Base-by-base conservation (phyloP, 208 protist species). In the Trypanosoma platydactyli region DNA sequence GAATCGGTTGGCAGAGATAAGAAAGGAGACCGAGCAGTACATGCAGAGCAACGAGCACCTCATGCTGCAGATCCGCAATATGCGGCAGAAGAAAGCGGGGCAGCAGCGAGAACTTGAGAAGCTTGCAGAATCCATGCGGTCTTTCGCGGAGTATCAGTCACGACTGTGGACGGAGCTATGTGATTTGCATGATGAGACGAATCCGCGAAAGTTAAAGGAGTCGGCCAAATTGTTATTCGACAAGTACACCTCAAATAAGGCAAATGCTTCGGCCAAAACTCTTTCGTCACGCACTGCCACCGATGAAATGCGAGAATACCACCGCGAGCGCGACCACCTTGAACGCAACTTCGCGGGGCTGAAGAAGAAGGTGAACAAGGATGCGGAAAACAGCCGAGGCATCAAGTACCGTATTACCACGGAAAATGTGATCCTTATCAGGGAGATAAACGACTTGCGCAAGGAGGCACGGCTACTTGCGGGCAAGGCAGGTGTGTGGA, bases 401-500 rank as follows among this genome's bases (percentile, higher is more conserved):
- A 96, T 98, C 64, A 91, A 81, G 58, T 88, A 79, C 49, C 88
- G 95, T 58, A 98, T 98, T 70, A 97, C 95, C 33, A 73, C 89
- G 9, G 97, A 99, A 80, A 99, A 98, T 74, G 93, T 98, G 1
- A 79, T 93, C 48, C 85, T 99, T 5, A 94, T 98, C 55, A 77
- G 76, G 53, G 97, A 99, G 79, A 98, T 99, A 71, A 99, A 99
- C 77, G 91, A 98, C 54, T 79, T 99, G 56, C 88, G 97, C 44
- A 92, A 97, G 58, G 97, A 99, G 78, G 91, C 97, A 25, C 86
- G 95, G 58, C 76, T 84, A 38, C 68, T 97, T 50, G 80, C 85
- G 20, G 86, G 75, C 33, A 84, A 88, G 58, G 84, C 84, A 1
- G 76, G 86, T 22, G 56, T 90, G 44, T 60, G 86, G 68, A 78